Base-by-base conservation (phyloP, 805 yeast genomes). In the Saccharomyces cerevisiae region DNA sequence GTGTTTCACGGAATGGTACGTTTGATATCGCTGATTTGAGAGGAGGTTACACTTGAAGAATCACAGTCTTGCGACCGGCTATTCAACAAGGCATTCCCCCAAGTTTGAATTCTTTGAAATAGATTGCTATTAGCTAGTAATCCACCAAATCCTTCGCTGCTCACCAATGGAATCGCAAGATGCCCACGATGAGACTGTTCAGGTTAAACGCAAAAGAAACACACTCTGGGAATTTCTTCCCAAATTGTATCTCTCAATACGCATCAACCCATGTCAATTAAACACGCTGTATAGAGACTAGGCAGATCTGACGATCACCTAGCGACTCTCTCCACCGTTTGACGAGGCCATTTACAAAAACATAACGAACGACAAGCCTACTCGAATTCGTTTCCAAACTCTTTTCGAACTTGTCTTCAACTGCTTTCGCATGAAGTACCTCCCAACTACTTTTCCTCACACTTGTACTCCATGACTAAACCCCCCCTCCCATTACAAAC, bases 71-170 rank as follows among this genome's bases (percentile, higher is more conserved):
- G 41, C 51, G 50, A 57, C 66, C 65, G 66, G 64, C 66, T 62
- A 62, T 60, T 55, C 57, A 57, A 54, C 59, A 48, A 59, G 61
- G 64, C 66, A 62, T 62, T 62, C 66, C 66, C 66, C 66, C 66
- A 54, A 59, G 53, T 60, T 31, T 57, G 63, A 57, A 57, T 61
- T 62, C 61, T 61, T 62, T 61, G 60, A 57, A 59, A 57, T 60
- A 57, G 62, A 58, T 62, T 62, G 64, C 66, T 56, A 62, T 60
- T 57, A 58, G 66, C 66, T 62, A 62, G 66, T 61, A 64, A 62
- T 65, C 70, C 70, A 66, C 68, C 63, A 65, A 66, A 66, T 64
- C 70, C 70, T 63, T 59, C 70, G 60, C 64, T 62, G 70, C 70
- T 59, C 62, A 64, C 63, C 65, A 61, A 62, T 59, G 64, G 66